A percentile compares a stretch with the other conserved stretches of the same genome.
These are phyloP conservation scores for Ceratobasidium sp. DNA, from an alignment of 1,284 basidiomycete species.

Conservation along the genomic window DNA sequence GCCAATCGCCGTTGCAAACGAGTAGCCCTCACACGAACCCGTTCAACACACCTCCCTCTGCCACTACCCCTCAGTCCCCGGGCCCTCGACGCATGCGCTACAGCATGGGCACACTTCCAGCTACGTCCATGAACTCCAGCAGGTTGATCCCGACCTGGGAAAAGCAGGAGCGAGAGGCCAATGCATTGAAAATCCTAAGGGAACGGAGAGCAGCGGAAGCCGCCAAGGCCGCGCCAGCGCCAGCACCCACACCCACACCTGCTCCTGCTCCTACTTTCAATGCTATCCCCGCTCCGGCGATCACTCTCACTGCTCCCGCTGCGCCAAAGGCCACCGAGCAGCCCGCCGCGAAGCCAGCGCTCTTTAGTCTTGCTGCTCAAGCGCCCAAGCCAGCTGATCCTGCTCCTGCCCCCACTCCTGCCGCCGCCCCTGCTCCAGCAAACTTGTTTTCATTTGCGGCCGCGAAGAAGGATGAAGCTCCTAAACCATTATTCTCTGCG, in stretches of 20 bases:
- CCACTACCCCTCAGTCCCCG: slow-evolving; percentile 21
- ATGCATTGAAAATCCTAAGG: slow-evolving; percentile 22
- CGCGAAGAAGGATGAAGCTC: slow-evolving; percentile 20
- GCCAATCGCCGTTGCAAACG: slow-evolving; percentile 25
- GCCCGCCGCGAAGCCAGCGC: not conserved
- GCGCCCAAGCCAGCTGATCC: slow-evolving; percentile 32
- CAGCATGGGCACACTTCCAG: slow-evolving; percentile 28
- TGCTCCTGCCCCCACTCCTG: slow-evolving; percentile 1
- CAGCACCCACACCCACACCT: slow-evolving; percentile 2
- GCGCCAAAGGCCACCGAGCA: not conserved
- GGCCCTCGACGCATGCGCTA: slow-evolving; percentile 25
- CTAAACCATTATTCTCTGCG: slow-evolving; percentile 20
- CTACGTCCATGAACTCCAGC: slow-evolving; percentile 8
- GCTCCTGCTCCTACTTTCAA: not conserved
- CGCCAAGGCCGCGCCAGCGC: not conserved
- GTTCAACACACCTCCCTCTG: slow-evolving; percentile 26
- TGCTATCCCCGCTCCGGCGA: not conserved
- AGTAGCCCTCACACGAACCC: slow-evolving; percentile 20
- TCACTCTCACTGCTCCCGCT: slow-evolving; percentile 19
- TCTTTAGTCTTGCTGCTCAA: slow-evolving; percentile 19
- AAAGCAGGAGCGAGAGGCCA: slow-evolving; percentile 30
- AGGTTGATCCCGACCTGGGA: slow-evolving; percentile 27
- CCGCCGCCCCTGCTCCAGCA: not conserved
- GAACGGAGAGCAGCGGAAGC: slow-evolving; percentile 27
- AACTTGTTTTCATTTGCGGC: slow-evolving; percentile 27